Evolutionary conservation across 306 rosid genomes (phyloP), one percentile per base, ranked within the genome.

Genomic region (Pterocarpus macrocarpus): DNA sequence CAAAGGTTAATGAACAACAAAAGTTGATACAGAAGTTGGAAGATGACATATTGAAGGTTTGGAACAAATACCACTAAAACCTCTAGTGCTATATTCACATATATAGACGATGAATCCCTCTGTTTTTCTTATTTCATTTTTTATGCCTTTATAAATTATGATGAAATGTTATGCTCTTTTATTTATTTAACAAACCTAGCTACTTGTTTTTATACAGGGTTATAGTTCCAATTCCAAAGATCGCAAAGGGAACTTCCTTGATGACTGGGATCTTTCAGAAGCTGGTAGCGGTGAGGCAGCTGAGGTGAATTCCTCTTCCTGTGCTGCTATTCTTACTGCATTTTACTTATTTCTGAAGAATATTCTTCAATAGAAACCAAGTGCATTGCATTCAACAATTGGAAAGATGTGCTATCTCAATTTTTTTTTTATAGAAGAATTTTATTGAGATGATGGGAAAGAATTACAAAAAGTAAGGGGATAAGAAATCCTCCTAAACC

Each of bases 221-320:
- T 95, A 90, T 83, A 87, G 83, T 84, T 90, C 99, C 65, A 91
- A 92, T 79, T 87, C 99, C 17, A 93, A 95, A 87, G 99, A 95
- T 64, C 93, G 90, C 61, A 95, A 86, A 81, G 91, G 92, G 69
- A 85, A 50, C 80, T 86, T 92, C 59, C 91, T 89, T 84, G 98
- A 93, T 75, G 98, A 95, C 71, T 95, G 99, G 99, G 97, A 95
- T 89, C 94, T 95, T 83, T 91, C 98, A 16, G 99, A 95, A 75
- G 84, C 88, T 35, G 90, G 94, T 78, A 89, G 93, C 17, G 71
- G 83, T 63, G 99, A 95, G 53, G 79, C 86, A 73, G 74, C 96
- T 85, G 97, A 91, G 99, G 99, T 95, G 80, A 52, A 36, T 75
- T 84, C 76, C 78, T 68, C 61, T 64, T 56, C 61, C 61, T 39